Base-by-base conservation (phyloP, 139 green algal species). In the Coelastrella sp. region DNA sequence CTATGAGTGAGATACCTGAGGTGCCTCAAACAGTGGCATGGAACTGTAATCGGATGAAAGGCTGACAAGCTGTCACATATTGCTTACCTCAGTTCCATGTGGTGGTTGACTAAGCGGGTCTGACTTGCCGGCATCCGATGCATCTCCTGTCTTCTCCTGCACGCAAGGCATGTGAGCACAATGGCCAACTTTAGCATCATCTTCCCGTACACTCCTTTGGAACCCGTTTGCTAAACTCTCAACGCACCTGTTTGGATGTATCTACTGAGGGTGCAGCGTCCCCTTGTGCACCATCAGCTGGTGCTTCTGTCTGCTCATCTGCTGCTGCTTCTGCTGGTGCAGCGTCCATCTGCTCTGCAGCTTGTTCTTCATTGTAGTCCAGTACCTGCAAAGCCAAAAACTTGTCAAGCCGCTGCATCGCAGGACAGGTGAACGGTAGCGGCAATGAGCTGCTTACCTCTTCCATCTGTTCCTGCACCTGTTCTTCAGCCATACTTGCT, bases 61-160 rank as follows among this genome's bases (percentile, higher is more conserved):
- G n/a, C n/a, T n/a, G n/a, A n/a, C n/a, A n/a, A n/a, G n/a, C n/a
- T n/a, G n/a, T n/a, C n/a, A n/a, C n/a, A n/a, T n/a, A n/a, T n/a
- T n/a, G n/a, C 45, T 13, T 57, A 91, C 88, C 82, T 92, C 88
- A n/a, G 88, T 92, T 66, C 88, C 88, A 57, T 92, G 88, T 38
- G 88, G 88, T 0, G 88, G 88, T 76, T 89, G 85, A 43, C 75
- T 89, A 57, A 92, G 71, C 0, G 85, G 85, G 79, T 92, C 88
- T 21, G 30, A 25, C 21, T 62, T 53, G 25, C 25, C 71, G 8
- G 43, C 41, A 3, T 62, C 71, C 38, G 41, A 41, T 63, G 41
- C 41, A 11, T 62, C 71, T 40, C 25, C 71, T 63, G 41, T 41
- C 32, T 79, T 79, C 11, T 63, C 71, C 71, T 79, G 71, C 71